These are phyloP conservation scores for Dentipellis fragilis DNA, from an alignment of 768 basidiomycete genomes.

Conservation along the genomic window DNA sequence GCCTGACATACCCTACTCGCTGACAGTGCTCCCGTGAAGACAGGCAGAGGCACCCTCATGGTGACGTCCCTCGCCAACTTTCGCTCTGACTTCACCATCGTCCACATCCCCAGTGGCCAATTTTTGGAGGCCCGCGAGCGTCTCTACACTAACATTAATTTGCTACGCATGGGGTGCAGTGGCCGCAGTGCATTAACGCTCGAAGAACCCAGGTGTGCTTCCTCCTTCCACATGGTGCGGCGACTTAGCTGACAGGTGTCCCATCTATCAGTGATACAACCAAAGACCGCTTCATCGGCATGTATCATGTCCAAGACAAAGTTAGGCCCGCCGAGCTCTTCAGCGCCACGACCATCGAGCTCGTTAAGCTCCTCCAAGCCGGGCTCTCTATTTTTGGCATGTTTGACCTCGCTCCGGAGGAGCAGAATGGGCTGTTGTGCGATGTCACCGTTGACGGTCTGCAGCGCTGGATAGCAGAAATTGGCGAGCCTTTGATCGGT, in stretches of 20 bases:
- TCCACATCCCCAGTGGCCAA: slow-evolving; percentile 64
- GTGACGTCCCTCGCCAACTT: slow-evolving; percentile 81
- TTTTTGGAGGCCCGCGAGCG: slow-evolving; percentile 53
- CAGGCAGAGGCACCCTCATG: slow-evolving; percentile 60
- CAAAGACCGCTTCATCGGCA: slow-evolving; percentile 68
- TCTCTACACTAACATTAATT: slow-evolving; percentile 73
- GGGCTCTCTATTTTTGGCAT: slow-evolving; percentile 64
- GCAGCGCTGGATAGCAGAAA: slow-evolving; percentile 51
- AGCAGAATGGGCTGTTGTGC: slow-evolving; percentile 61
- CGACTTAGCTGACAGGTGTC: background rate
- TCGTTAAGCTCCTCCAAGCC: slow-evolving; percentile 67
- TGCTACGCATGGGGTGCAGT: slow-evolving; percentile 76
- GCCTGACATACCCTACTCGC: background rate
- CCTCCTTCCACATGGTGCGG: background rate
- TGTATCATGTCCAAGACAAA: slow-evolving; percentile 50
- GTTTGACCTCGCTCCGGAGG: slow-evolving; percentile 31
- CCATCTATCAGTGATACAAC: slow-evolving; percentile 50
- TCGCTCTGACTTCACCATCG: slow-evolving; percentile 79
- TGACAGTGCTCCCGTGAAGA: slow-evolving; percentile 25
- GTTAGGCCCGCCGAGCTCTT: slow-evolving; percentile 31
- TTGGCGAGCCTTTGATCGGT: slow-evolving; percentile 52
- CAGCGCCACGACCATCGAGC: slow-evolving; percentile 57
- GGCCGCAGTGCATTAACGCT: slow-evolving; percentile 72
- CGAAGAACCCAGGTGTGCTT: slow-evolving; percentile 56
- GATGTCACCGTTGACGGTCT: slow-evolving; percentile 69